Evolutionary conservation across 208 protist species (phyloP), one percentile per base, ranked within the genome.

Genomic region (Pavlovales sp.): DNA sequence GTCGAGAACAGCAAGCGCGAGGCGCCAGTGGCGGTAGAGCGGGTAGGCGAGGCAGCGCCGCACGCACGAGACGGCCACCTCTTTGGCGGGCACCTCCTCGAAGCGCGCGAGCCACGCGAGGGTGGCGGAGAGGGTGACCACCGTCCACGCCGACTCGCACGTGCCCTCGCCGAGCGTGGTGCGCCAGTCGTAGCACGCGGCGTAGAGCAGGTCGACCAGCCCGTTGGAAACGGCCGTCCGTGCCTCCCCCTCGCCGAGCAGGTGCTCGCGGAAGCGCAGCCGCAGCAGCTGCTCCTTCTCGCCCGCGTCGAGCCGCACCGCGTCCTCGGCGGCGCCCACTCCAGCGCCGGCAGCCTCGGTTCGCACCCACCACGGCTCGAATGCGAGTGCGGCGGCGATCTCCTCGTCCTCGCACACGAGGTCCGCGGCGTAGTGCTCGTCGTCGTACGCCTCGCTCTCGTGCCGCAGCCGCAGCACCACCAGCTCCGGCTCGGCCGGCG

Each of bases 141-240:
- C 38, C 10, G 67, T 90, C 88, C 88, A 90, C 26, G 71, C 88
- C 8, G 88, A 90, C 44, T 90, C 88, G n/a, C 11, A 22, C 30
- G 78, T 90, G 0, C 8, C 38, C 40, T 90, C 88, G 38, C 88
- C 88, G 10, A 36, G 20, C 34, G 79, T 86, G 32, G 46, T 78
- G 32, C 88, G 79, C 42, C 42, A 7, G 47, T 90, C 77, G 82
- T 90, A 86, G 57, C 71, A 84, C 26, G 66, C 46, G 0, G 66
- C 88, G 38, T 41, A 90, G 26, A 90, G 76, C 37, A 90, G 20
- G 67, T 90, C 88, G 28, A 80, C 41, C 26, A 90, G 82, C 22
- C 71, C 79, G 67, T 10, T 32, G 18, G 47, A 82, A 0, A 89
- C 22, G 36, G 80, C 80, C 0, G 32, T 14, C 39, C 36, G 20